Evolutionary conservation across 73 alveolate species (phyloP).

Genomic region (Stentor roeselii): DNA sequence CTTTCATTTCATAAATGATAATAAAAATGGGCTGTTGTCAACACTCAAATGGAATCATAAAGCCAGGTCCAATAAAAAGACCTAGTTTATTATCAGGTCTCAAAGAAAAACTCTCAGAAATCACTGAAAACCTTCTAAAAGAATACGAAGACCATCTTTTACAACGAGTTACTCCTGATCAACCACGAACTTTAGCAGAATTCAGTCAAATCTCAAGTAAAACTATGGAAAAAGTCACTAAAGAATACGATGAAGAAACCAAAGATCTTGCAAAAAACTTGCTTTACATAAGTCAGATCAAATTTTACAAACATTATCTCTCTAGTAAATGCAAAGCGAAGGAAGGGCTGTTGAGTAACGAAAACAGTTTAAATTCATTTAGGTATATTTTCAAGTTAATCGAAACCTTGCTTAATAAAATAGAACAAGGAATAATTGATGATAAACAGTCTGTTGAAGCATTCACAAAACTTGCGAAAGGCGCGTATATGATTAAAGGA

Average conservation of each 20-base stretch:
- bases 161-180: not conserved
- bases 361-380: not conserved
- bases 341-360: not conserved
- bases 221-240: not conserved
- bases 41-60: too few relatives aligned
- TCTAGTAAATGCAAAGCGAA: not conserved
- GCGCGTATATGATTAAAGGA: not conserved
- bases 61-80: too few relatives aligned
- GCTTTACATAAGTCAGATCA: not conserved
- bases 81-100: too few relatives aligned
- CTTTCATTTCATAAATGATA: too few relatives aligned
- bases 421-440: not conserved
- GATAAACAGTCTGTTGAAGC: not conserved
- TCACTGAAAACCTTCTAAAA: not conserved
- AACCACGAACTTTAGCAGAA: not conserved
- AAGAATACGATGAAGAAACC: not conserved
- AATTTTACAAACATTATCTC: not conserved
- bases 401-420: not conserved
- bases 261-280: not conserved
- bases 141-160: not conserved
- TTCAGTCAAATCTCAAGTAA: too few relatives aligned
- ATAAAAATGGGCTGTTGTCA: too few relatives aligned
- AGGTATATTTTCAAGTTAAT: not conserved
- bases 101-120: not conserved
- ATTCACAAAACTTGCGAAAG: not conserved